Conservation (phyloP, 352 stramenopile species). For the Peronospora tabacina region DNA sequence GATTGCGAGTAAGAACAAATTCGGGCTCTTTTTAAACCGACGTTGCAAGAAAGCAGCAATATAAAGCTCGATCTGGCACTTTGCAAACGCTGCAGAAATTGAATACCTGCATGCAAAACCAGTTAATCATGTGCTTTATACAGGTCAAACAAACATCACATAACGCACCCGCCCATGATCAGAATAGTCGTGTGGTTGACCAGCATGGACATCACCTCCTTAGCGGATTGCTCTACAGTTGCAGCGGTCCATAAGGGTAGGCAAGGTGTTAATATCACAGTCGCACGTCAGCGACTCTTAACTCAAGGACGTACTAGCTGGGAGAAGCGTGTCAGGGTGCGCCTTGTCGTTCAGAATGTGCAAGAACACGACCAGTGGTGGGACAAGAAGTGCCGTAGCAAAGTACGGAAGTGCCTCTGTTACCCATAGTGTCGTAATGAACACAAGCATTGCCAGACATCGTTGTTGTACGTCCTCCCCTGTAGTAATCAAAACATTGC, state of each 20-base stretch:
- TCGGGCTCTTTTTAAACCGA: slow-evolving; percentile 84
- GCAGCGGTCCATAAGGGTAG: not conserved
- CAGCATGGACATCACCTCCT: slow-evolving; percentile 84
- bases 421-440: slow-evolving; percentile 87
- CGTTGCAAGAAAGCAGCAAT: slow-evolving; percentile 86
- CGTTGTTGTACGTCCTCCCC: slow-evolving; percentile 75
- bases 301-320: slow-evolving; percentile 45
- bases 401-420: slow-evolving; percentile 89
- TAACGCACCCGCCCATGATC: slow-evolving; percentile 84
- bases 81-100: slow-evolving; percentile 86
- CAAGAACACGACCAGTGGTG: slow-evolving; percentile 83
- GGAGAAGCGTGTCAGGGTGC: slow-evolving; percentile 58
- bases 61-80: slow-evolving; percentile 90
- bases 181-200: slow-evolving; percentile 91
- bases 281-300: not conserved
- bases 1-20: slow-evolving; percentile 87
- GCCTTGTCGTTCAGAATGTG: slow-evolving; percentile 82
- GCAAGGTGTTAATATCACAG: slow-evolving; percentile 2
- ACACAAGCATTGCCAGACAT: slow-evolving; percentile 86
- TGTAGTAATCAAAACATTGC: slow-evolving; percentile 11
- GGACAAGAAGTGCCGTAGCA: slow-evolving; percentile 84
- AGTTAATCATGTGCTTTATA: slow-evolving; percentile 1
- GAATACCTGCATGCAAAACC: slow-evolving; percentile 37
- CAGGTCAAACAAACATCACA: not conserved
- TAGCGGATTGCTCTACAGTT: slow-evolving; percentile 59